Percentiles rank a stretch among this genome's conserved stretches.
Conservation (phyloP, 805 yeast genomes). For the Metschnikowia hibisci region DNA sequence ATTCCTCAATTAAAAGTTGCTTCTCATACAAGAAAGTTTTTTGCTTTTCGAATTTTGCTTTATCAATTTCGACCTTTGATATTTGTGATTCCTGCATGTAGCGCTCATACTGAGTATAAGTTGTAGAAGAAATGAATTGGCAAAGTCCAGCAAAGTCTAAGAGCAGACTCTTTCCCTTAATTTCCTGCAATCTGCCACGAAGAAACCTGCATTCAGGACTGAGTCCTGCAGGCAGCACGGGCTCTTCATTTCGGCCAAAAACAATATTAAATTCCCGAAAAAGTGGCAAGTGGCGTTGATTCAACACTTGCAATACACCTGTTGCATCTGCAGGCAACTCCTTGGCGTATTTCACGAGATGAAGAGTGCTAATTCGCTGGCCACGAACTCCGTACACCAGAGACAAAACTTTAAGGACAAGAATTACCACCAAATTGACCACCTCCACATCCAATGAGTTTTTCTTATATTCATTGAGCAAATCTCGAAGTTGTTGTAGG, state of each 20-base stretch:
- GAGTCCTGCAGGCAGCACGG: not conserved
- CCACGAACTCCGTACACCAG: not conserved
- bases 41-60: no score
- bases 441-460: not conserved
- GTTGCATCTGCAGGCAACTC: not conserved
- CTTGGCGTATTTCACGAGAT: not conserved
- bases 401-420: not conserved
- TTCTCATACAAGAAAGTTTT: conserved; percentile 19
- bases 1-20: conserved; percentile 29
- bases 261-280: conserved; percentile 8
- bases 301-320: not conserved
- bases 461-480: not conserved
- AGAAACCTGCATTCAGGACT: not conserved
- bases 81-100: no score
- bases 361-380: not conserved
- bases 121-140: not conserved
- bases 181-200: not conserved
- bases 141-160: not conserved
- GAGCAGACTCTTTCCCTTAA: not conserved
- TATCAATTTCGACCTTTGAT: no score
- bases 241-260: conserved; percentile 1
- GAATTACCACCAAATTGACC: not conserved
- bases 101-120: not conserved
- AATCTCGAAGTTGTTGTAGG: not conserved
- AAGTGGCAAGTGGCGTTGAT: conserved; percentile 1